Evolutionary conservation across 768 basidiomycete genomes (phyloP).

Genomic region (Rhodotorula diobovata): DNA sequence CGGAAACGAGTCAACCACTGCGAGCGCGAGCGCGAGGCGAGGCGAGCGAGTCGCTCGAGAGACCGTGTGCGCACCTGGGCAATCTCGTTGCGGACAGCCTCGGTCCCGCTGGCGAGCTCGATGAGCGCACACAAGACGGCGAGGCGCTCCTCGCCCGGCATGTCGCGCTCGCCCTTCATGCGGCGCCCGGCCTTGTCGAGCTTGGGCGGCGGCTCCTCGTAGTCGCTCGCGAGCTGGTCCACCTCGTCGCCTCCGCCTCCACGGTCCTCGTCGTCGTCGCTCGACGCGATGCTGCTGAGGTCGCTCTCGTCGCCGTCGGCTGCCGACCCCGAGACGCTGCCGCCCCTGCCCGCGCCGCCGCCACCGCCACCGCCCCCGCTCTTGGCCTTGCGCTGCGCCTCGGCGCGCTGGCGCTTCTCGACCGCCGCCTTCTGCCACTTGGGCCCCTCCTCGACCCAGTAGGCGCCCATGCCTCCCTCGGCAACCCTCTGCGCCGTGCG

Average conservation of each 20-base stretch:
- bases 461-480: not conserved
- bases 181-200: slow-evolving; percentile 1
- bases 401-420: not conserved
- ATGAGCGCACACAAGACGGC: slow-evolving; percentile 13
- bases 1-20: too few relatives aligned
- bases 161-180: slow-evolving; percentile 13
- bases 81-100: slow-evolving; percentile 4
- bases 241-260: slow-evolving; percentile 3
- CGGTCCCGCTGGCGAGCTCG: slow-evolving; percentile 17
- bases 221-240: slow-evolving; percentile 12
- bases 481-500: not conserved
- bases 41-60: not conserved
- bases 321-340: too few relatives aligned
- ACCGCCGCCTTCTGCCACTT: not conserved
- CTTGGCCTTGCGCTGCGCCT: not conserved
- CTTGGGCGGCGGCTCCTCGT: not conserved
- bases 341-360: not conserved
- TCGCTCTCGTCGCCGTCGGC: slow-evolving; percentile 4
- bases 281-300: not conserved
- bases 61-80: not conserved
- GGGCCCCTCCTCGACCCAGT: not conserved
- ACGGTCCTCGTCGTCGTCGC: not conserved
- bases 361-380: not conserved
- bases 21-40: too few relatives aligned
- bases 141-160: slow-evolving; percentile 13